These are phyloP conservation scores for Colletotrichum noveboracense DNA, from an alignment of 2,329 filamentous ascomycete species.

Conservation along the genomic window DNA sequence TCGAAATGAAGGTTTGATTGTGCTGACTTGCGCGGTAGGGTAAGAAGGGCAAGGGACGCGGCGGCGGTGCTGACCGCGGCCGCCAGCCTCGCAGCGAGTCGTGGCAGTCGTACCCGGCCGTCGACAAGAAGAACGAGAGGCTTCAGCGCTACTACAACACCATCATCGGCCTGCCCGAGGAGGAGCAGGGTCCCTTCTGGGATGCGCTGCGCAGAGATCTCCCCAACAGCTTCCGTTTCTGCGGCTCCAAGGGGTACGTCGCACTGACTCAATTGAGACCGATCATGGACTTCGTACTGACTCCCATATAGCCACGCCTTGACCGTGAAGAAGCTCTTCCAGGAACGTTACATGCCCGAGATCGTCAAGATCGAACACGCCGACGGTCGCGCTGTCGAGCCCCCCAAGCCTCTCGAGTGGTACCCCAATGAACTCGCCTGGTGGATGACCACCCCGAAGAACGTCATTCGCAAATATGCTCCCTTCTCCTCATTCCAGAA, in stretches of 20 bases:
- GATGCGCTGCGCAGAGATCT: slow-evolving; percentile 80
- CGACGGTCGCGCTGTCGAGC: slow-evolving; percentile 81
- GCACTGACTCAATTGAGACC: background rate
- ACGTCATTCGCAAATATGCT: slow-evolving; percentile 89
- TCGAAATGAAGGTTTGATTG: background rate
- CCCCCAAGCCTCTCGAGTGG: slow-evolving; percentile 84
- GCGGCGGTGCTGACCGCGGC: slow-evolving; percentile 13
- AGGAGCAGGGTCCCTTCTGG: slow-evolving; percentile 86
- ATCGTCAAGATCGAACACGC: slow-evolving; percentile 83
- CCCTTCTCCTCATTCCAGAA: slow-evolving; percentile 97
- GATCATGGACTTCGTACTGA: background rate
- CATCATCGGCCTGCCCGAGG: slow-evolving; percentile 75
- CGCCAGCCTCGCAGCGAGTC: slow-evolving; percentile 21
- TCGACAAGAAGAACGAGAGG: slow-evolving; percentile 81
- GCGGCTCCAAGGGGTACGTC: slow-evolving; percentile 84
- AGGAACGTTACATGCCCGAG: slow-evolving; percentile 87
- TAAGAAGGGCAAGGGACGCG: slow-evolving; percentile 16
- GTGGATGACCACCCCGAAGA: slow-evolving; percentile 98
- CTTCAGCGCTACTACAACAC: slow-evolving; percentile 88
- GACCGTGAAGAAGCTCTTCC: slow-evolving; percentile 85
- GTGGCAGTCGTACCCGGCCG: slow-evolving; percentile 54
- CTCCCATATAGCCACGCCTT: slow-evolving; percentile 74
- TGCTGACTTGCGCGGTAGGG: background rate
- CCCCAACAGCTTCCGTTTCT: slow-evolving; percentile 97
- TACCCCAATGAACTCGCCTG: slow-evolving; percentile 95